Conservation (phyloP, 2,329 filamentous ascomycete genomes). For the Coleophoma eucalyptorum region DNA sequence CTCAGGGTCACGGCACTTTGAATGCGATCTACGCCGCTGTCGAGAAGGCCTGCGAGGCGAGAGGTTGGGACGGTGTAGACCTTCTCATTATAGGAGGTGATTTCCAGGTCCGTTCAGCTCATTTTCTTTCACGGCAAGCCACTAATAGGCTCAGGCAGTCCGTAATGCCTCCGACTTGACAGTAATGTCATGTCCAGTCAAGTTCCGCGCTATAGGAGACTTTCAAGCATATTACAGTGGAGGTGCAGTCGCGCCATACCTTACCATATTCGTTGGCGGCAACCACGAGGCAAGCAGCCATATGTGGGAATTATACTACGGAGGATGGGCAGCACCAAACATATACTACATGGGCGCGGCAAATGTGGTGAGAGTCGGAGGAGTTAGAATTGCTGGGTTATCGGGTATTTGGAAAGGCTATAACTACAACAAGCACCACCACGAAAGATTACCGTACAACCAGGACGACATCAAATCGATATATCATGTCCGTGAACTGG, state of each 20-base stretch:
- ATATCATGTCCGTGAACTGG: conserved; percentile 86
- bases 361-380: conserved; percentile 80
- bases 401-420: conserved; percentile 94
- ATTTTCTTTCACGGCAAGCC: neutral
- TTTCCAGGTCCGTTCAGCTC: conserved; percentile 66
- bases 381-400: conserved; percentile 81
- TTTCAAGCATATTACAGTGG: conserved; percentile 95
- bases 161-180: conserved; percentile 86
- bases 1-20: conserved; percentile 83
- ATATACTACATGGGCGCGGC: conserved; percentile 97
- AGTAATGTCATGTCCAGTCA: conserved; percentile 83
- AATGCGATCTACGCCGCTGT: conserved; percentile 88
- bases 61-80: conserved; percentile 79
- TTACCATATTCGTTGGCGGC: conserved; percentile 89
- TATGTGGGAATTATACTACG: conserved; percentile 90
- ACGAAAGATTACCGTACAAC: conserved; percentile 83
- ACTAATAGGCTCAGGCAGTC: conserved; percentile 54
- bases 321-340: conserved; percentile 93
- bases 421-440: conserved; percentile 80
- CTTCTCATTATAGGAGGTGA: conserved; percentile 93
- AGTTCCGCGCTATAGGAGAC: conserved; percentile 85
- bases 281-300: conserved; percentile 95
- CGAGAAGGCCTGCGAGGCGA: conserved; percentile 60
- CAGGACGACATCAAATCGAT: conserved; percentile 72
- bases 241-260: conserved; percentile 69